Conservation (phyloP, 371 early-diverging fungal species). For the Lichtheimia hyalospora region DNA sequence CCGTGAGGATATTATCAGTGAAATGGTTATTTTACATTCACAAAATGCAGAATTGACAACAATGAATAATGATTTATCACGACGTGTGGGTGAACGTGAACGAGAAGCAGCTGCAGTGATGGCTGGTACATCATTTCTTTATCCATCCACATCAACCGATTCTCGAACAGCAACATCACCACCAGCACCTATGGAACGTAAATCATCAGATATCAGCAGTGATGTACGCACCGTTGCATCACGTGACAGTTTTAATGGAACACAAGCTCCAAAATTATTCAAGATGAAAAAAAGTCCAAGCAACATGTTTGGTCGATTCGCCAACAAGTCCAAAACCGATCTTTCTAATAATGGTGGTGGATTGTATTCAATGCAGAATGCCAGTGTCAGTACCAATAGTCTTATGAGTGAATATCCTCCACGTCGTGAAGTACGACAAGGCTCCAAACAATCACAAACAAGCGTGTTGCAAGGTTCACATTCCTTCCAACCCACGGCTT, state of each 20-base stretch:
- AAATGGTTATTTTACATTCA: constrained; percentile 53
- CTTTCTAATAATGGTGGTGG: neutral
- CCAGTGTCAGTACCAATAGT: constrained; percentile 14
- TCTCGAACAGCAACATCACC: constrained; percentile 11
- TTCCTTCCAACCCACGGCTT: constrained; percentile 61
- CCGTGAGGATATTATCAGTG: constrained; percentile 47
- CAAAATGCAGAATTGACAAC: constrained; percentile 54
- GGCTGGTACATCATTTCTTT: constrained; percentile 22
- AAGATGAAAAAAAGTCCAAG: constrained; percentile 38
- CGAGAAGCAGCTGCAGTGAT: constrained; percentile 26
- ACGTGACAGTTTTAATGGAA: constrained; percentile 30
- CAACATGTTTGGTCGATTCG: constrained; percentile 44
- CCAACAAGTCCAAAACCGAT: neutral
- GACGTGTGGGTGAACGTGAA: constrained; percentile 38
- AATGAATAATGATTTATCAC: constrained; percentile 58
- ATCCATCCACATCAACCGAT: constrained; percentile 7
- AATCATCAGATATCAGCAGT: constrained; percentile 2
- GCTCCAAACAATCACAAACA: constrained; percentile 19
- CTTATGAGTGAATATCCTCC: constrained; percentile 1
- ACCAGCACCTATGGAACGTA: neutral
- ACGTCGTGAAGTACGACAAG: neutral
- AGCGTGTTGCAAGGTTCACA: constrained; percentile 39
- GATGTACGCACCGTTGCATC: constrained; percentile 18
- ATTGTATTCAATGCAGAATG: constrained; percentile 1
- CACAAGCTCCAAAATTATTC: constrained; percentile 35